Conservation (phyloP, 176 grass and related monocot genomes). For the Musa acuminata region DNA sequence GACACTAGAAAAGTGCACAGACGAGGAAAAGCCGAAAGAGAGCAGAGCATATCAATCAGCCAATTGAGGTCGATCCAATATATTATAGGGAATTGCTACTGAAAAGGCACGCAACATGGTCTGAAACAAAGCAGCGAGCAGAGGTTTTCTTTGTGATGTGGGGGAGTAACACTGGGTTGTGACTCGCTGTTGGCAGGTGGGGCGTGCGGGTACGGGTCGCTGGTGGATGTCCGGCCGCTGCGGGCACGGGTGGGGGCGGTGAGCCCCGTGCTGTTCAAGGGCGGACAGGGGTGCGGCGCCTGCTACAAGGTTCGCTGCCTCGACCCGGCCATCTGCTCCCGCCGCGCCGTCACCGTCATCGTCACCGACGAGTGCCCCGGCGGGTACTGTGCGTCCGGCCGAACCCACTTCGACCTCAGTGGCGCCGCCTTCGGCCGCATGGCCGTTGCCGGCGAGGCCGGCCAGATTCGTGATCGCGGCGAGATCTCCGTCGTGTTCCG, state of each 20-base stretch:
- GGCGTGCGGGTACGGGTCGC: slow-evolving; percentile 85
- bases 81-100: no score
- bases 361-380: slow-evolving; percentile 96
- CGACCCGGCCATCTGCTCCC: slow-evolving; percentile 67
- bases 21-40: no score
- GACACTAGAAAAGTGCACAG: not conserved
- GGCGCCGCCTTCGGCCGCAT: slow-evolving; percentile 83
- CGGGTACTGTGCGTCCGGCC: slow-evolving; percentile 50
- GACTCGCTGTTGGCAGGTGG: slow-evolving; percentile 35
- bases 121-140: not conserved
- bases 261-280: slow-evolving; percentile 90
- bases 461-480: slow-evolving; percentile 61
- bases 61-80: no score
- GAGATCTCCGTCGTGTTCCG: slow-evolving; percentile 54
- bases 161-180: no score
- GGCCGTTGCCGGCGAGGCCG: slow-evolving; percentile 52
- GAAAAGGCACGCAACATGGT: not conserved
- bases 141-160: no score
- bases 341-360: slow-evolving; percentile 82
- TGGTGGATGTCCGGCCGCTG: slow-evolving; percentile 88
- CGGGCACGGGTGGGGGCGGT: slow-evolving; percentile 85
- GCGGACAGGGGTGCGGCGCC: slow-evolving; percentile 85
- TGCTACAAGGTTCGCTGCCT: slow-evolving; percentile 98
- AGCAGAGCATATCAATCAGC: no score
- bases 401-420: slow-evolving; percentile 91